Conservation (phyloP, 441 rosid genomes). For the Gossypium trilobum region DNA sequence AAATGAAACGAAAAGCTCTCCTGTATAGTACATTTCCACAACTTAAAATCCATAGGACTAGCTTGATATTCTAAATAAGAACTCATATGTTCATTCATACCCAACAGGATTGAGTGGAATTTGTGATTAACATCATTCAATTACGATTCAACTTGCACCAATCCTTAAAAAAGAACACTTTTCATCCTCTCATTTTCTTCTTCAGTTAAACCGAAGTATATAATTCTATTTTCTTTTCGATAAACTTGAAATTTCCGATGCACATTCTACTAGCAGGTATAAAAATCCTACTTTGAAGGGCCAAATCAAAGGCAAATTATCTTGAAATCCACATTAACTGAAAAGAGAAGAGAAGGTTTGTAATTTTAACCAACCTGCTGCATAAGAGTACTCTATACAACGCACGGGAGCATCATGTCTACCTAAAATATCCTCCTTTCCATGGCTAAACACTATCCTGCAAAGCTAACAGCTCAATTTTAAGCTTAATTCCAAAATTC, state of each 20-base stretch:
- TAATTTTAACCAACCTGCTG: constrained; percentile 57
- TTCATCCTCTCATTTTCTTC: neutral
- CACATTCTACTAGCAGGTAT: neutral
- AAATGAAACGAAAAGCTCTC: neutral
- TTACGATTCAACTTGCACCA: neutral
- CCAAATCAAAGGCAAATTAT: neutral
- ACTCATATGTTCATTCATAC: neutral
- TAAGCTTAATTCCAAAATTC: neutral
- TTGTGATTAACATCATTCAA: neutral
- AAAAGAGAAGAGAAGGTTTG: neutral
- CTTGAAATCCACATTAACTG: neutral
- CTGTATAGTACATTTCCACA: neutral
- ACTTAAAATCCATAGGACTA: neutral
- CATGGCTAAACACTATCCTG: constrained; percentile 74
- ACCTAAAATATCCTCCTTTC: constrained; percentile 87
- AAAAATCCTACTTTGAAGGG: neutral
- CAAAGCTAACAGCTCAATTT: constrained; percentile 18
- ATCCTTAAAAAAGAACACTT: neutral
- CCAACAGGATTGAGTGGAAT: neutral
- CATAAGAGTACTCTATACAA: constrained; percentile 89
- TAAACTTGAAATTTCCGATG: neutral
- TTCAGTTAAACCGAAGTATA: neutral
- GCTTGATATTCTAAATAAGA: neutral
- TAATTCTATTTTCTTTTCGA: neutral
- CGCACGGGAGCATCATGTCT: constrained; percentile 83